Conservation (phyloP, 192 early-diverging fungal genomes). For the Pilobolus umbonatus region DNA sequence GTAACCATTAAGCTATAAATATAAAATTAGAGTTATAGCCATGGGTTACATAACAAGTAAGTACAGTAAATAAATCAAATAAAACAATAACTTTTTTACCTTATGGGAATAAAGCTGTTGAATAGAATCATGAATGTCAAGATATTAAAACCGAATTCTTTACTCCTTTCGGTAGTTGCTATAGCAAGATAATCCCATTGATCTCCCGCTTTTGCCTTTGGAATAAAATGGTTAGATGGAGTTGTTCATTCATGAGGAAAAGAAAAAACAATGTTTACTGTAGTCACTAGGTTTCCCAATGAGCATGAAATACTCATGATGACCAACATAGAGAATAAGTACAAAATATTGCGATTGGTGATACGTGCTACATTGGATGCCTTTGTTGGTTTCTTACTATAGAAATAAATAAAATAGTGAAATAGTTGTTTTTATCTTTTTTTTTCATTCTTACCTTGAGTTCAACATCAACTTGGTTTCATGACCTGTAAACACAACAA, state of each 20-base stretch:
- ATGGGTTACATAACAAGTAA: constrained; percentile 25
- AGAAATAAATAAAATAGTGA: constrained; percentile 3
- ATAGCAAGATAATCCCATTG: constrained; percentile 42
- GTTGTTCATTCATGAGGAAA: too few species aligned
- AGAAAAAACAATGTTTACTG: constrained; percentile 34
- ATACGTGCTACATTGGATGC: constrained; percentile 33
- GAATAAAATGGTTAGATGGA: background rate
- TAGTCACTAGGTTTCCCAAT: constrained; percentile 68
- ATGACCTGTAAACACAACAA: constrained; percentile 90
- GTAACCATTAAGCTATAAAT: constrained; percentile 86
- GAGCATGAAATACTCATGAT: constrained; percentile 83
- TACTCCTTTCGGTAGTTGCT: constrained; percentile 14
- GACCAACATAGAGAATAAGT: constrained; percentile 86
- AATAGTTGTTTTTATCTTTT: background rate
- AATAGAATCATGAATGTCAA: constrained; percentile 96
- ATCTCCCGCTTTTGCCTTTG: constrained; percentile 23
- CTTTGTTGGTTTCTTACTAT: constrained; percentile 39
- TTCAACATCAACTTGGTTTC: constrained; percentile 98
- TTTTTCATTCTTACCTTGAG: constrained; percentile 24
- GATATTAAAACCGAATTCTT: constrained; percentile 80
- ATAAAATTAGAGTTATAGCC: constrained; percentile 19
- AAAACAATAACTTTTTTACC: constrained; percentile 33
- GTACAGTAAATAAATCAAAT: background rate
- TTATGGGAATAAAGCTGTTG: constrained; percentile 98
- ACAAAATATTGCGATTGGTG: constrained; percentile 75